Evolutionary conservation across 2,329 filamentous ascomycete species (phyloP).

Genomic region (Aspergillus sp.): DNA sequence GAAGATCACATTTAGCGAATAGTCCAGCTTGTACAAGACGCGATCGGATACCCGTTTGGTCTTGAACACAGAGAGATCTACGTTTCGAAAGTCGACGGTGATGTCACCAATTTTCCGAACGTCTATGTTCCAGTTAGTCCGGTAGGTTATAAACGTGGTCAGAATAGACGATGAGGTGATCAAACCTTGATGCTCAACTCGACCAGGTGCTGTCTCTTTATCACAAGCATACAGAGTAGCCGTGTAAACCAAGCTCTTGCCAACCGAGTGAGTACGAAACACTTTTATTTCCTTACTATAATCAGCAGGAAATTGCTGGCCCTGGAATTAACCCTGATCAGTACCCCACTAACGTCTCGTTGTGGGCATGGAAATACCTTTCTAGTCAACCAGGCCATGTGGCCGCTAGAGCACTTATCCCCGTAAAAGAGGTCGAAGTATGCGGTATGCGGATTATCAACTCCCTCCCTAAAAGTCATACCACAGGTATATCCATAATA

Average conservation of each 20-base stretch:
- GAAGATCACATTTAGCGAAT: not conserved
- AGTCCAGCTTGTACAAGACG: not conserved
- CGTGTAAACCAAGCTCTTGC: not conserved
- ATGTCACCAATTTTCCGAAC: slow-evolving; percentile 4
- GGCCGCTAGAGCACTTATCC: not conserved
- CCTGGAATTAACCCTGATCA: not conserved
- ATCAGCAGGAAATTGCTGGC: not conserved
- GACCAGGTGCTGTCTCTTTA: not conserved
- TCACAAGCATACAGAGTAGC: not conserved
- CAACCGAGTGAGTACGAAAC: not conserved
- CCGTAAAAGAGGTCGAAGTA: not conserved
- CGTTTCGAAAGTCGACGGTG: not conserved
- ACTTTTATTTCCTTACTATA: not conserved
- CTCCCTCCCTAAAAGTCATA: not conserved
- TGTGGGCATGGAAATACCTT: not conserved
- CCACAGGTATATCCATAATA: not conserved
- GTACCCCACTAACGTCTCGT: too few species aligned
- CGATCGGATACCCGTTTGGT: not conserved
- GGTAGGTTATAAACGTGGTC: not conserved
- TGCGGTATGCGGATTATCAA: not conserved
- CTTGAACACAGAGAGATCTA: not conserved
- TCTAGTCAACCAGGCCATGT: not conserved
- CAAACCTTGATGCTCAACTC: not conserved
- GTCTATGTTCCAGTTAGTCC: not conserved
- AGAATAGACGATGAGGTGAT: not conserved